Conservation (phyloP, 495 filamentous ascomycete genomes). For the Aspergillus carlsbadensis region DNA sequence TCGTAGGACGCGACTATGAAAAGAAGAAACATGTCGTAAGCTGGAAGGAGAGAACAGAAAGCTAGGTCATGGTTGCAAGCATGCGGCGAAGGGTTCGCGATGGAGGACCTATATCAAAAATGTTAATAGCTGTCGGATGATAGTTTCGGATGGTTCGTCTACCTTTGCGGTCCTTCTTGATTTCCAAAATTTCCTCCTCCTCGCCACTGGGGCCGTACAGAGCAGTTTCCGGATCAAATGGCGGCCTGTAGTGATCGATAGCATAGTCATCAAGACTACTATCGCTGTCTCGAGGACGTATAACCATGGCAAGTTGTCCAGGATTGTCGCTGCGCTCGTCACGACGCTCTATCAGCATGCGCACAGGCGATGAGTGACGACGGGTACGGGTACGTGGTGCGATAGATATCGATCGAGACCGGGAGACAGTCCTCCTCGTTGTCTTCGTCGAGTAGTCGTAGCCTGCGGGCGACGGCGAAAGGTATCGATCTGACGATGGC, state of each 20-base stretch:
- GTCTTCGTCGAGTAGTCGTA: slow-evolving; percentile 30
- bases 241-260: slow-evolving; percentile 44
- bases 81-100: slow-evolving; percentile 68
- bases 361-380: slow-evolving; percentile 31
- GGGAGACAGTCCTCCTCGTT: slow-evolving; percentile 30
- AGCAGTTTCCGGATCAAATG: slow-evolving; percentile 37
- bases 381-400: slow-evolving; percentile 31
- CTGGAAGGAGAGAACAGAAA: neutral
- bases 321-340: slow-evolving; percentile 39
- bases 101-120: slow-evolving; percentile 47
- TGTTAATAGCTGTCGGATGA: slow-evolving; percentile 29
- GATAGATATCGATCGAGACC: slow-evolving; percentile 40
- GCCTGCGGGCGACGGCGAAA: slow-evolving; percentile 21
- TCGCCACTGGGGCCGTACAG: slow-evolving; percentile 44
- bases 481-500: slow-evolving; percentile 29
- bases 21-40: neutral
- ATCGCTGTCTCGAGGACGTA: slow-evolving; percentile 50
- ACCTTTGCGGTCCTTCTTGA: slow-evolving; percentile 86
- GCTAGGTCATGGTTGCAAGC: slow-evolving; percentile 71
- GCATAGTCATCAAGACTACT: slow-evolving; percentile 61
- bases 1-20: neutral
- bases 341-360: slow-evolving; percentile 18
- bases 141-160: slow-evolving; percentile 58
- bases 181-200: slow-evolving; percentile 54
- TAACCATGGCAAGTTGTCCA: slow-evolving; percentile 55